These are phyloP conservation scores for Thuja plicata DNA, from an alignment of 83 land plant genomes.

Conservation along the genomic window DNA sequence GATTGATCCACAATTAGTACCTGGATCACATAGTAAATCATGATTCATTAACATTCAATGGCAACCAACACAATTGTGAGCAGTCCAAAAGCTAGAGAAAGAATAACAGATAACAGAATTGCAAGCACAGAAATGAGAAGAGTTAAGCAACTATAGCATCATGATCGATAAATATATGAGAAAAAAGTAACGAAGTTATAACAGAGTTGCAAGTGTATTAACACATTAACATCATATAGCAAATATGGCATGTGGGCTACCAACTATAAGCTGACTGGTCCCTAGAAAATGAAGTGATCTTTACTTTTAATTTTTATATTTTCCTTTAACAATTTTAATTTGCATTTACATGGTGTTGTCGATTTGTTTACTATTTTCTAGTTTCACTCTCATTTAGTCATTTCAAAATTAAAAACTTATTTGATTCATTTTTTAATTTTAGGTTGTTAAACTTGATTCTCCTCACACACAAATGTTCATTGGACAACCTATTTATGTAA, in stretches of 20 bases:
- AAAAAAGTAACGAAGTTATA: not conserved
- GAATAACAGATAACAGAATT: not conserved
- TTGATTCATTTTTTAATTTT: too few species aligned
- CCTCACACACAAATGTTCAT: not conserved
- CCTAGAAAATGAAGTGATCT: not conserved
- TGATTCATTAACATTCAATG: not conserved
- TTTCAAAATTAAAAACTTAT: too few species aligned
- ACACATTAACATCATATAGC: not conserved
- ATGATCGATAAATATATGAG: not conserved
- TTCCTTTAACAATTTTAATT: not conserved
- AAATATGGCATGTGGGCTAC: not conserved
- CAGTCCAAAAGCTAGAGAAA: not conserved
- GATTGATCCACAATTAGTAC: slow-evolving; percentile 93
- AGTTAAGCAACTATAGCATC: not conserved
- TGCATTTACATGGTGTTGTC: not conserved
- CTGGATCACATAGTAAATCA: slow-evolving; percentile 30
- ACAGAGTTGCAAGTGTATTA: not conserved
- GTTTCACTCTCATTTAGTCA: too few species aligned
- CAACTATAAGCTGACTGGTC: not conserved
- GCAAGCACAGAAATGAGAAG: not conserved
- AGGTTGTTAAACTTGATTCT: not conserved
- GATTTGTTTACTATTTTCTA: too few species aligned
- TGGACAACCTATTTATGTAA: too few species aligned
- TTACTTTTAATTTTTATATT: too few species aligned
- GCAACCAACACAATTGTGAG: not conserved